Conservation (phyloP, 2,329 filamentous ascomycete genomes). For the Knufia petricola region DNA sequence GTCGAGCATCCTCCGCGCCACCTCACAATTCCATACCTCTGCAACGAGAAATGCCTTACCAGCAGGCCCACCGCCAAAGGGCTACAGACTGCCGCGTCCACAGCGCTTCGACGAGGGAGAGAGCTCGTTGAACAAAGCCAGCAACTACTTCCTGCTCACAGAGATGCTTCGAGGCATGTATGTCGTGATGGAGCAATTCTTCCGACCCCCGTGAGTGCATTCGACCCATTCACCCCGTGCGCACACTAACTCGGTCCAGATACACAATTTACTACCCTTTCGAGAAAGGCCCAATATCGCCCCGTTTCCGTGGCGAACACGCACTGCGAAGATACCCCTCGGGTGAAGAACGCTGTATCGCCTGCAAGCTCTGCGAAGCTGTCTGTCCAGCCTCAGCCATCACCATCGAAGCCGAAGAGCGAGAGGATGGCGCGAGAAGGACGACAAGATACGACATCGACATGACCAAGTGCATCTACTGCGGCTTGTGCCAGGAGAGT, state of each 20-base stretch:
- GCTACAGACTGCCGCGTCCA: constrained; percentile 66
- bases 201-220: constrained; percentile 80
- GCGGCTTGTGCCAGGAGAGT: constrained; percentile 96
- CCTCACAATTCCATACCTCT: constrained; percentile 53
- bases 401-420: constrained; percentile 97
- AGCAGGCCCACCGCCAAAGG: constrained; percentile 64
- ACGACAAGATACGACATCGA: constrained; percentile 98
- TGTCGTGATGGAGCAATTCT: constrained; percentile 93
- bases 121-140: constrained; percentile 68
- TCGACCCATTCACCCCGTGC: background rate
- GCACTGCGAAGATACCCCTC: constrained; percentile 92
- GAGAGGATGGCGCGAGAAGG: constrained; percentile 85
- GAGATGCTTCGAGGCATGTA: constrained; percentile 99
- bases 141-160: constrained; percentile 88
- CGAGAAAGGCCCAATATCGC: constrained; percentile 97
- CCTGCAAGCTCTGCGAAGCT: constrained; percentile 98
- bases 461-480: constrained; percentile 99
- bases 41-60: constrained; percentile 57
- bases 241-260: constrained; percentile 38
- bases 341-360: constrained; percentile 97
- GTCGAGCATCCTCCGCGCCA: constrained; percentile 33
- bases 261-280: constrained; percentile 99
- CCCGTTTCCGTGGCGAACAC: constrained; percentile 96
- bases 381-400: constrained; percentile 97
- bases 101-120: constrained; percentile 77